Evolutionary conservation across 306 rosid genomes (phyloP).

Genomic region (Astragalus membranaceus): DNA sequence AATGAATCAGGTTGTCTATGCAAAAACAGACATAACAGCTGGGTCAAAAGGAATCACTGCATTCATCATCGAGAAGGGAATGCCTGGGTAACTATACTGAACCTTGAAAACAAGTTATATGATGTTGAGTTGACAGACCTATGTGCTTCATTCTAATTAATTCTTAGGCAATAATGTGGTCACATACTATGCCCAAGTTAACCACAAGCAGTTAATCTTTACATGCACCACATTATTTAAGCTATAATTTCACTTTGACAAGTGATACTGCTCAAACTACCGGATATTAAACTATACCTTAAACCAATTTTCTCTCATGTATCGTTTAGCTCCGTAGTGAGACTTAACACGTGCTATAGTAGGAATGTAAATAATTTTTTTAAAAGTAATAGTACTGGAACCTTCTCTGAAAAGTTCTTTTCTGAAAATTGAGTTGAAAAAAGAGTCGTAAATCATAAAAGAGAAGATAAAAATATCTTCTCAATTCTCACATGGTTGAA

Average conservation of each 20-base stretch:
- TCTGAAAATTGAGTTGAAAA: too few relatives aligned
- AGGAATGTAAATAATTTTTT: too few relatives aligned
- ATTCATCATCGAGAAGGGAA: constrained; percentile 92
- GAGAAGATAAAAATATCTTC: too few relatives aligned
- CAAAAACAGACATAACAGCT: constrained; percentile 71
- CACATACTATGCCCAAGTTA: not conserved
- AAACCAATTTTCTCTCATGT: not conserved
- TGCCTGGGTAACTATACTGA: constrained; percentile 65
- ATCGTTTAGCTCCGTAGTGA: not conserved
- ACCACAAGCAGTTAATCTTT: not conserved
- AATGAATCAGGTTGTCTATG: constrained; percentile 79
- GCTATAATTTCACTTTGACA: not conserved
- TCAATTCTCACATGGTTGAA: not conserved
- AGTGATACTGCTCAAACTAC: constrained; percentile 4
- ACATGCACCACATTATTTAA: not conserved
- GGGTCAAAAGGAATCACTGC: constrained; percentile 96
- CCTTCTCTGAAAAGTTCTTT: too few relatives aligned
- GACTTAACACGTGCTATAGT: not conserved
- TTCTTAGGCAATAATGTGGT: constrained; percentile 7
- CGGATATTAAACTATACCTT: not conserved
- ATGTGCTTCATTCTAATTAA: not conserved
- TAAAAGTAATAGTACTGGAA: too few relatives aligned
- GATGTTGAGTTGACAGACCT: constrained; percentile 11
- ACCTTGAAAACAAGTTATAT: constrained; percentile 21
- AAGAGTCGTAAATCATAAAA: too few relatives aligned